These are phyloP conservation scores for Cicer arietinum DNA, from an alignment of 306 rosid genomes.

Conservation along the genomic window DNA sequence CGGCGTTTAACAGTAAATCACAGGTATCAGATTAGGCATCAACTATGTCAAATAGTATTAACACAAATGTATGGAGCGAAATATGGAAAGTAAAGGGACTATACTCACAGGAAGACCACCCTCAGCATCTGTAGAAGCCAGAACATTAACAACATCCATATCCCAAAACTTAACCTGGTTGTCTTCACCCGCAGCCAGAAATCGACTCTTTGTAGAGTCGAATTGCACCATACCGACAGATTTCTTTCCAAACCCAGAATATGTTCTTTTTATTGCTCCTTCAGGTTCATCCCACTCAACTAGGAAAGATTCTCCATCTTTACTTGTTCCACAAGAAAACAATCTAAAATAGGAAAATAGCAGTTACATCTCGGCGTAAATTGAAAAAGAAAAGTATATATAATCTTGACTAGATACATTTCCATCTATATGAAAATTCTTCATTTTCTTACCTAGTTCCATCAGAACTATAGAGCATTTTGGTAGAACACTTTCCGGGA, in stretches of 20 bases:
- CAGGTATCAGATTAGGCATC: background rate
- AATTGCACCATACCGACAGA: slow-evolving; percentile 72
- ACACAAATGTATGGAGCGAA: background rate
- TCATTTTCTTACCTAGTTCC: slow-evolving; percentile 69
- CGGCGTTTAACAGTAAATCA: background rate
- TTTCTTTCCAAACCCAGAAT: slow-evolving; percentile 68
- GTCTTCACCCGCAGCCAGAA: slow-evolving; percentile 85
- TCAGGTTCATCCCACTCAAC: slow-evolving; percentile 90
- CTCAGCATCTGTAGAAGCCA: slow-evolving; percentile 65
- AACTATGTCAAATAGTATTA: background rate
- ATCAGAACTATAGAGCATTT: slow-evolving; percentile 71
- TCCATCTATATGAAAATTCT: background rate
- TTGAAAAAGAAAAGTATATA: background rate
- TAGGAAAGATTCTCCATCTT: slow-evolving; percentile 73
- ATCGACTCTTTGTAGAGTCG: slow-evolving; percentile 67
- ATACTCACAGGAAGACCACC: slow-evolving; percentile 79
- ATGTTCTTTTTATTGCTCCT: slow-evolving; percentile 65
- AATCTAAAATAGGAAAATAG: slow-evolving; percentile 51
- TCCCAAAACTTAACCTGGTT: slow-evolving; percentile 83
- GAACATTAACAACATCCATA: slow-evolving; percentile 58
- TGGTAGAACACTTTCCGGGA: slow-evolving; percentile 77
- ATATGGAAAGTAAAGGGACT: slow-evolving; percentile 14
- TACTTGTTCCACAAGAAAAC: slow-evolving; percentile 89
- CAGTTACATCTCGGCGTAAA: background rate
- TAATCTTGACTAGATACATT: background rate